phyloP scores from a whole-genome alignment of 768 basidiomycete species.

The Lactifluus piperatus region DNA sequence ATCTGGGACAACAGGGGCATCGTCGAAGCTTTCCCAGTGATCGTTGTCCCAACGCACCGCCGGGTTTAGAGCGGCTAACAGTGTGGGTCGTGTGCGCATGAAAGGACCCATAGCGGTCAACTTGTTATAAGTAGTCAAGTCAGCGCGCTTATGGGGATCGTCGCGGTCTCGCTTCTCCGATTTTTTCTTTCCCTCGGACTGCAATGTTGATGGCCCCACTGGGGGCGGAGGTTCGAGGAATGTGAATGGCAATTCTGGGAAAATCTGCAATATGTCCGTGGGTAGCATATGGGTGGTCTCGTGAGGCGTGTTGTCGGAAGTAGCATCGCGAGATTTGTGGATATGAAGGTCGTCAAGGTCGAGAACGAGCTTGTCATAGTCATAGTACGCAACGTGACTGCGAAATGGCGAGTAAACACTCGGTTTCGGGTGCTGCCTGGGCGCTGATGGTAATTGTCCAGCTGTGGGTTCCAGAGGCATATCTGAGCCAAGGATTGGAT shows the following conservation, averaged over 20 bases:
- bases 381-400: conserved; percentile 42
- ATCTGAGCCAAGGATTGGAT: conserved; percentile 11
- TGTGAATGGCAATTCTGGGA: conserved; percentile 70
- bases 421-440: conserved; percentile 29
- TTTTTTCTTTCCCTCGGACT: conserved; percentile 27
- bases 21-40: conserved; percentile 57
- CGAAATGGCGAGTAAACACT: conserved; percentile 51
- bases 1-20: conserved; percentile 14
- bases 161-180: conserved; percentile 49
- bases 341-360: conserved; percentile 40
- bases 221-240: conserved; percentile 39
- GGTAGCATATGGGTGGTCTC: conserved; percentile 27
- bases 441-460: neutral
- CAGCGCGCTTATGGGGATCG: conserved; percentile 65
- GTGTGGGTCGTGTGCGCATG: conserved; percentile 74
- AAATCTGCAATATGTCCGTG: conserved; percentile 56
- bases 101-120: conserved; percentile 68
- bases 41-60: conserved; percentile 63
- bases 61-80: conserved; percentile 80
- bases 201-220: neutral
- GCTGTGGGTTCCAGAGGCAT: neutral
- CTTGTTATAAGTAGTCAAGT: conserved; percentile 72
- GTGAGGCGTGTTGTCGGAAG: conserved; percentile 3
- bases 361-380: conserved; percentile 41
- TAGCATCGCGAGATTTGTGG: conserved; percentile 9